These are phyloP conservation scores for Cyclotella distinguenda DNA, from an alignment of 108 stramenopile genomes.

Conservation along the genomic window DNA sequence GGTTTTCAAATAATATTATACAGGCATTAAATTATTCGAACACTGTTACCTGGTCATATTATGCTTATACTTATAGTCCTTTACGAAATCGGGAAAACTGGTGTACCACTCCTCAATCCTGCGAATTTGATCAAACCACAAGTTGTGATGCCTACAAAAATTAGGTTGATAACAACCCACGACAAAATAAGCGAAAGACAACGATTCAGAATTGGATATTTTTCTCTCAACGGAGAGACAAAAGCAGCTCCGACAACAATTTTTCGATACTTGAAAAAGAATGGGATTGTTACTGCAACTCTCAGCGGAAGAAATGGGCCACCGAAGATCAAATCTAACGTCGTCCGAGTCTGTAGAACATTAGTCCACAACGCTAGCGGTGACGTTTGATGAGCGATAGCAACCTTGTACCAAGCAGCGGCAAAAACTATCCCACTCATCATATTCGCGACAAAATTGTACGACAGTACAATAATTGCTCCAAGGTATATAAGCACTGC, in stretches of 20 bases:
- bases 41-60: too few species aligned
- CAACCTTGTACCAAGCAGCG: conserved; percentile 41
- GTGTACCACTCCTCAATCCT: conserved; percentile 19
- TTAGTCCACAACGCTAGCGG: conserved; percentile 27
- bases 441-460: conserved; percentile 43
- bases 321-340: conserved; percentile 45
- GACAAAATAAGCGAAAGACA: conserved; percentile 14
- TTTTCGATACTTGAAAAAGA: conserved; percentile 46
- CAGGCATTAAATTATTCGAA: too few species aligned
- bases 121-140: conserved; percentile 20
- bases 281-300: conserved; percentile 41
- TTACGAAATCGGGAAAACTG: conserved; percentile 24
- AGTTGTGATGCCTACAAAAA: conserved; percentile 22
- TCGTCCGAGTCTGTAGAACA: conserved; percentile 23
- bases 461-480: conserved; percentile 35
- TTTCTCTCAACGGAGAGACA: conserved; percentile 29
- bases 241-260: conserved; percentile 25
- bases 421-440: conserved; percentile 42
- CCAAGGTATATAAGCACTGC: conserved; percentile 37
- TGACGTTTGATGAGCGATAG: conserved; percentile 19
- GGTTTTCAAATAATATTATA: too few species aligned
- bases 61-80: too few species aligned
- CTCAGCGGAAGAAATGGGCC: conserved; percentile 45
- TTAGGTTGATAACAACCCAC: conserved; percentile 31
- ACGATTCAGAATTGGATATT: conserved; percentile 46